A percentile compares a stretch with the other conserved stretches of the same genome.
Evolutionary conservation across 2,329 filamentous ascomycete genomes (phyloP).

Genomic region (Botryotinia globosa): DNA sequence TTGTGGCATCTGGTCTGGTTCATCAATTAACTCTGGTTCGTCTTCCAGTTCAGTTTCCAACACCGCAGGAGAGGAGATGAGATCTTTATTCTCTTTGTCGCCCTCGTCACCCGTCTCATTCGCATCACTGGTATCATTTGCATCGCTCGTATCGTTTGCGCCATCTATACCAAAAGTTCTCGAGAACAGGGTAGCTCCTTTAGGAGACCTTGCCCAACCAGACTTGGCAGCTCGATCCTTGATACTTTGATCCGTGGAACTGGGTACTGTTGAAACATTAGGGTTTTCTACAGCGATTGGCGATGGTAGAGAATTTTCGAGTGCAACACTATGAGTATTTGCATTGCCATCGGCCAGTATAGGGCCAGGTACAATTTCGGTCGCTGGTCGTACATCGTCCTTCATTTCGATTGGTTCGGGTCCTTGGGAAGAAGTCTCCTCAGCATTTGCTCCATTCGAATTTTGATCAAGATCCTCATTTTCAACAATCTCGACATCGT

Average conservation of each 20-base stretch:
- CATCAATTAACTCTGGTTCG: neutral
- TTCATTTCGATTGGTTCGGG: neutral
- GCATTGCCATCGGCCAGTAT: neutral
- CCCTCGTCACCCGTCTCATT: conserved; percentile 13
- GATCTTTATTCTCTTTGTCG: neutral
- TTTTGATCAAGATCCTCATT: neutral
- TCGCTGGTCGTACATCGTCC: neutral
- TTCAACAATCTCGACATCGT: neutral
- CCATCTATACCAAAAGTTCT: conserved; percentile 17
- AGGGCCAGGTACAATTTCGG: no score
- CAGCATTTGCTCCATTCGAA: neutral
- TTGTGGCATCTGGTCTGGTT: neutral
- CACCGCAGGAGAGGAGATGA: neutral
- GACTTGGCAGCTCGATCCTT: conserved; percentile 8
- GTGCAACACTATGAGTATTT: neutral
- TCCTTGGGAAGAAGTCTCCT: neutral
- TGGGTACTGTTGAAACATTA: neutral
- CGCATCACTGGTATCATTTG: conserved; percentile 1
- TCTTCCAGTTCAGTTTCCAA: neutral
- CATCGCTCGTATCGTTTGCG: conserved; percentile 12
- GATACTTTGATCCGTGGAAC: neutral
- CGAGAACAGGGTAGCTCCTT: neutral
- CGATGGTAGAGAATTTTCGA: neutral
- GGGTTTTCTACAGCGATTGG: neutral
- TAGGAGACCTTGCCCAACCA: conserved; percentile 12